phyloP scores from a whole-genome alignment of 306 rosid genomes.

The Ochetophila trinervis region DNA sequence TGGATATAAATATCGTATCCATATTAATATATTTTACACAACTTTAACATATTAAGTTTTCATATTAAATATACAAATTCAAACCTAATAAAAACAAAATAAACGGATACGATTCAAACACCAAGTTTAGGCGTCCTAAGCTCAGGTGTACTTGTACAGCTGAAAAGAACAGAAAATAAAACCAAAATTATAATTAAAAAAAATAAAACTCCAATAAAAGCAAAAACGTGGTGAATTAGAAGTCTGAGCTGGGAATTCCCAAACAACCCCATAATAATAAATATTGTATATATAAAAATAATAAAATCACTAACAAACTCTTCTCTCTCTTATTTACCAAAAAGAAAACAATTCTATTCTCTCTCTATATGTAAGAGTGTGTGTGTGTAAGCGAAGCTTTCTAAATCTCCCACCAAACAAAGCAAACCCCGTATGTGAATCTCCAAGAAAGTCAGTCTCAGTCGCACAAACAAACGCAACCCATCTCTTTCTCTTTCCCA shows the following conservation, averaged over 20 bases:
- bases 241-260: slow-evolving; percentile 41
- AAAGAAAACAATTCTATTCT: neutral
- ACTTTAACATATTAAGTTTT: too few species aligned
- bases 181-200: too few species aligned
- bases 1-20: too few species aligned
- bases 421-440: slow-evolving; percentile 25
- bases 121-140: neutral
- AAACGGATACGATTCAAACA: neutral
- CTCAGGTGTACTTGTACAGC: slow-evolving; percentile 10
- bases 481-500: too few species aligned
- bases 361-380: neutral
- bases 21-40: too few species aligned
- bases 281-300: neutral
- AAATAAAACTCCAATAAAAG: slow-evolving; percentile 29
- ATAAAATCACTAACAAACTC: neutral
- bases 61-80: too few species aligned
- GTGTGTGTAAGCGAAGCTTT: slow-evolving; percentile 19
- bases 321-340: neutral
- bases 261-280: slow-evolving; percentile 15
- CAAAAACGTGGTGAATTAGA: slow-evolving; percentile 69
- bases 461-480: slow-evolving; percentile 5
- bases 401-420: slow-evolving; percentile 42
- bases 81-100: too few species aligned
- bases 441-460: slow-evolving; percentile 42
- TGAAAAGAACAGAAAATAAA: neutral